Evolutionary conservation across 2,329 filamentous ascomycete genomes (phyloP), one percentile per base, ranked within the genome.

Genomic region (Juglanconis juglandina): DNA sequence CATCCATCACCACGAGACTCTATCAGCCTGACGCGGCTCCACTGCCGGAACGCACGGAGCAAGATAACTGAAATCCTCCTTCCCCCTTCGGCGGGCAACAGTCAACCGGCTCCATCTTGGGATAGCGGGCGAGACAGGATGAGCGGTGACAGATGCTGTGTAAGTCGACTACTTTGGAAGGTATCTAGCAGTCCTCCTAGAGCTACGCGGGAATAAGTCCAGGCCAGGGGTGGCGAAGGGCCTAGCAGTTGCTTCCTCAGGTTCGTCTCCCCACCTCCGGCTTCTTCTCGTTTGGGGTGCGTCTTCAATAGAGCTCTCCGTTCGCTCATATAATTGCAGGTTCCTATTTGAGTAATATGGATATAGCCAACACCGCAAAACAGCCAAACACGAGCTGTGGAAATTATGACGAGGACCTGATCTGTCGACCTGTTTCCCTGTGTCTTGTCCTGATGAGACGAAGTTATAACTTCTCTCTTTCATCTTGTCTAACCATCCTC

Each of bases 111-210:
- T 48, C 51, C n/a, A n/a, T n/a, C n/a, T n/a, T n/a, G n/a, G n/a
- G n/a, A n/a, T n/a, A n/a, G n/a, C n/a, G n/a, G n/a, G n/a, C n/a
- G n/a, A n/a, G n/a, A n/a, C n/a, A n/a, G n/a, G n/a, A n/a, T n/a
- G n/a, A n/a, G n/a, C n/a, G n/a, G n/a, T 60, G 53, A 57, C 53
- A 54, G 50, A 42, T 49, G 61, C 39, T 58, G 53, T 60, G 61
- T 53, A 56, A 55, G 11, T 49, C 6, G 7, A 9, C 24, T 37
- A 50, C 46, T 41, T 35, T 24, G 53, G 50, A 30, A 50, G 9
- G 44, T 49, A 49, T 14, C 30, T 11, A 8, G 32, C 11, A 37
- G 30, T 41, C 41, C 5, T 32, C 14, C 34, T 41, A 7, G 44
- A 39, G 34, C 17, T 49, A 24, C 32, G 8, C 9, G n/a, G 42